Conservation (phyloP, 2,329 filamentous ascomycete species). For the Elsinoe fawcettii region DNA sequence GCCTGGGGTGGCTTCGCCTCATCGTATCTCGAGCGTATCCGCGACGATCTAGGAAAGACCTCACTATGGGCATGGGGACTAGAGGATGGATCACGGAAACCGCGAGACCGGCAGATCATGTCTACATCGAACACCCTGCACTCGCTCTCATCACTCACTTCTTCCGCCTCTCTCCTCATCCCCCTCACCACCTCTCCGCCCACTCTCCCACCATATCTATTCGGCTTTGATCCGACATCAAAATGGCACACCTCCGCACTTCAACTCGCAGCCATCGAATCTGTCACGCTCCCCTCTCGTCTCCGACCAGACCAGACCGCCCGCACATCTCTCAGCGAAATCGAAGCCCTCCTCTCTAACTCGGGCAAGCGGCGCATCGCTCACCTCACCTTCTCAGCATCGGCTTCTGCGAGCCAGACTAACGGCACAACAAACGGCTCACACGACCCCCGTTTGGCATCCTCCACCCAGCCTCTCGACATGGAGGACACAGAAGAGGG, state of each 20-base stretch:
- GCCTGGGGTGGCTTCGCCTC: slow-evolving; percentile 43
- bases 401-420: slow-evolving; percentile 24
- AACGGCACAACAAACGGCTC: slow-evolving; percentile 21
- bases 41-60: slow-evolving; percentile 86
- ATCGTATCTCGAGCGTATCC: slow-evolving; percentile 53
- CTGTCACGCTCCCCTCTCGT: slow-evolving; percentile 66
- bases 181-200: slow-evolving; percentile 60
- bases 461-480: slow-evolving; percentile 25
- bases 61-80: slow-evolving; percentile 81
- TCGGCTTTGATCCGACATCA: slow-evolving; percentile 52
- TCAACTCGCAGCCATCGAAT: slow-evolving; percentile 69
- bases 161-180: slow-evolving; percentile 67
- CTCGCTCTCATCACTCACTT: slow-evolving; percentile 59
- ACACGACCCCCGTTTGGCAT: slow-evolving; percentile 25
- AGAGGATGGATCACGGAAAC: slow-evolving; percentile 47
- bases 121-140: slow-evolving; percentile 67
- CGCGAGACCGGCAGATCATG: slow-evolving; percentile 50
- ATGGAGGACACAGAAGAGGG: slow-evolving; percentile 17
- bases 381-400: slow-evolving; percentile 60
- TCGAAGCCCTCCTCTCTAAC: slow-evolving; percentile 61
- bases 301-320: slow-evolving; percentile 44
- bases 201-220: slow-evolving; percentile 49
- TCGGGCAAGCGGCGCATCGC: slow-evolving; percentile 75
- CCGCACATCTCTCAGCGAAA: slow-evolving; percentile 50
- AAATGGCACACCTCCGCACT: slow-evolving; percentile 76